Evolutionary conservation across 176 grass and related monocot genomes (phyloP), one percentile per base, ranked within the genome.

Genomic region (Canna indica): DNA sequence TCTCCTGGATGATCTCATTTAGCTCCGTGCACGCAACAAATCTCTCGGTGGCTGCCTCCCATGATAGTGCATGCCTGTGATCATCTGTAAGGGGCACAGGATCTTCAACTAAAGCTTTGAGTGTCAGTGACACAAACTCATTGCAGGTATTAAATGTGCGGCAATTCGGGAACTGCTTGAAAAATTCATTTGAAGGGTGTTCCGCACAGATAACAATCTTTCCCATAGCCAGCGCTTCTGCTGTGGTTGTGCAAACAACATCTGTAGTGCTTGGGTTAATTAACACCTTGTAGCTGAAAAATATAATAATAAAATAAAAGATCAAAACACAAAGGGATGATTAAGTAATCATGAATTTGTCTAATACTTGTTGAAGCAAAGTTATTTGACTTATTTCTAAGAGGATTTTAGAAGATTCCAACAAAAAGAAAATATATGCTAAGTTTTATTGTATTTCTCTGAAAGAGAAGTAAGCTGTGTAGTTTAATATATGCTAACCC

Each of bases 251-350:
- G 78, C 94, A 99, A 41, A 99, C 89, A 17, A 99, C 93, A 79
- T 97, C 93, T 29, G 94, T 83, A 52, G 89, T 99, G 84, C 94
- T 99, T 45, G 94, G 89, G 59, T 99, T 99, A 80, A 93, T 88
- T 75, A 99, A 99, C 61, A 93, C 86, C 89, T 99, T 99, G 79
- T 99, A 99, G 79, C 89, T 99, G 86, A 64, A 59, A 71, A 32
- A 75, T n/a, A 80, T 41, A 22, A 80, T 34, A 45, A 50, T 2
- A 68, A 30, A 58, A 47, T 50, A 31, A 12, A 50, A 48, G 16
- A 47, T 69, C 34, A 66, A 59, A 44, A n/a, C 34, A 75, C 75
- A 28, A 17, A 24, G n/a, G n/a, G n/a, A n/a, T n/a, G n/a, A n/a
- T n/a, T n/a, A n/a, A n/a, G n/a, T n/a, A n/a, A n/a, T n/a, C n/a